phyloP scores from a whole-genome alignment of 768 basidiomycete species.

The Stropharia rugosoannulata region DNA sequence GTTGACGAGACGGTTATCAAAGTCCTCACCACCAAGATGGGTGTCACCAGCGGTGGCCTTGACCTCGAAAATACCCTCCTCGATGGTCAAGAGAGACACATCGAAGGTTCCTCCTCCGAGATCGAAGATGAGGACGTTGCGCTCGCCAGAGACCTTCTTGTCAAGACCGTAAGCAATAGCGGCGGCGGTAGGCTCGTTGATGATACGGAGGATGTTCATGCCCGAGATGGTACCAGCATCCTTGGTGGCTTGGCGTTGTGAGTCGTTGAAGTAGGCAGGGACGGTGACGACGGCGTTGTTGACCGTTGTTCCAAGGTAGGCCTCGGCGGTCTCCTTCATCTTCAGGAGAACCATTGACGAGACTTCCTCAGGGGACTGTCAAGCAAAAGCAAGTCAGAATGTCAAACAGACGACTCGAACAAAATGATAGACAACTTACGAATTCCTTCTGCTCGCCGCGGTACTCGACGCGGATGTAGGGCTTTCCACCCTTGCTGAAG shows the following conservation, averaged over 20 bases:
- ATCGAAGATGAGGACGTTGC: slow-evolving; percentile 97
- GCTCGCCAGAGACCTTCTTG: slow-evolving; percentile 87
- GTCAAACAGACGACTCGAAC: background rate
- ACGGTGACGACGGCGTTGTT: slow-evolving; percentile 95
- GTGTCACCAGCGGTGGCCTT: slow-evolving; percentile 98
- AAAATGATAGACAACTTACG: slow-evolving; percentile 44
- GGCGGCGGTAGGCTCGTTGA: slow-evolving; percentile 98
- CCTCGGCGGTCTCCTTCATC: slow-evolving; percentile 99
- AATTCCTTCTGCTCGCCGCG: slow-evolving; percentile 94
- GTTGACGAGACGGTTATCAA: slow-evolving; percentile 96
- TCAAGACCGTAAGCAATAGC: slow-evolving; percentile 99
- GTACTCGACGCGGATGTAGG: slow-evolving; percentile 87
- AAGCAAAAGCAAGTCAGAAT: slow-evolving; percentile 25
- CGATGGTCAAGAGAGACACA: slow-evolving; percentile 94
- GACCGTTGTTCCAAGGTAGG: slow-evolving; percentile 84
- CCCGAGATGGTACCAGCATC: slow-evolving; percentile 95
- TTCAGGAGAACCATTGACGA: slow-evolving; percentile 97
- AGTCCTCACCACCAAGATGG: slow-evolving; percentile 97
- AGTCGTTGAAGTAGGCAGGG: slow-evolving; percentile 99
- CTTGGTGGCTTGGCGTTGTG: slow-evolving; percentile 97
- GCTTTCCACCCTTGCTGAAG: slow-evolving; percentile 84
- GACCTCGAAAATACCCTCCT: slow-evolving; percentile 98
- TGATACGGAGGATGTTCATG: slow-evolving; percentile 95
- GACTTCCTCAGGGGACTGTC: slow-evolving; percentile 90
- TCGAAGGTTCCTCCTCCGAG: slow-evolving; percentile 98